Evolutionary conservation across 129 eudicot genomes (phyloP), one percentile per base, ranked within the genome.

Genomic region (Rutidosis leptorrhynchoides): DNA sequence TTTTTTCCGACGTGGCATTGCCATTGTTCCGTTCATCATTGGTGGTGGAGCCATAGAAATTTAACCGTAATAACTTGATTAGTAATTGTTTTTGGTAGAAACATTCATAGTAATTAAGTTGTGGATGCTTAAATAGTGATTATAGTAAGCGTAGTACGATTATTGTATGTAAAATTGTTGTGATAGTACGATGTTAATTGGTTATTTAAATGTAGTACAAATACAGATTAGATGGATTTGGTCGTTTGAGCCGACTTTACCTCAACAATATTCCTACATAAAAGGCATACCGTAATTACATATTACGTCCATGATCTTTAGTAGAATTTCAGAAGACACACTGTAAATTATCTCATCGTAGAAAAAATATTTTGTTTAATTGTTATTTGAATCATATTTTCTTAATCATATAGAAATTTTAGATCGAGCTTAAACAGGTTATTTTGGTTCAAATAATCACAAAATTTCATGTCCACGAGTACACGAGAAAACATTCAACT

Each of bases 141-240:
- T 37, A 67, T 9, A 43, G 19, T 51, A 33, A 17, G 19, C 27
- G 49, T 48, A 22, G 74, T 68, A 75, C 70, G 24, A 59, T 25
- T 25, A 7, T 26, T 52, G 69, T 35, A 24, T 59, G 52, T 27
- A 2, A 7, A 55, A 10, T 6, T 58, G 33, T 49, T 42, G 48
- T 75, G 74, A 61, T 59, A 60, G 80, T 75, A 68, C 80, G 62
- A 68, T 68, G 64, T 51, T 35, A 29, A 32, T n/a, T n/a, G 25
- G 10, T 59, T 27, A 48, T 51, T 60, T 4, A 40, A 19, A 61
- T 61, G 65, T 68, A 61, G 74, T 75, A 75, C 79, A 67, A 6
- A 28, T 28, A 19, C 11, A 1, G 14, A 14, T 46, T 35, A 42
- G 35, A 23, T 29, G 35, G 74, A 68, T 51, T 51, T 52, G 79